Base-by-base conservation (phyloP, 83 land plant genomes). In the Diphasiastrum complanatum region DNA sequence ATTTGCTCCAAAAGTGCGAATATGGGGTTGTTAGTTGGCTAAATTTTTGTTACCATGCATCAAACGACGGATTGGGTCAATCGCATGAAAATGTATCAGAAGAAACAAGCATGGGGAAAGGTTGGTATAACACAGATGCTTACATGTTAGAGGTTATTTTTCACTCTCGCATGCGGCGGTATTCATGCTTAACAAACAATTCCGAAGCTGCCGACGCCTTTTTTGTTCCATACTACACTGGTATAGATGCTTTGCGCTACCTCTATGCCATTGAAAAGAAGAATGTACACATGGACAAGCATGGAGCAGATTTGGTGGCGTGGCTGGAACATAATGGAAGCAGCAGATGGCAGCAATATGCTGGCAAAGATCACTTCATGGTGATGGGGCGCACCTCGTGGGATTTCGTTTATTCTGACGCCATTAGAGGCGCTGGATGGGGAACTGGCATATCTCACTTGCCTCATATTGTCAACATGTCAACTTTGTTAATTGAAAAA, bases 21-120 rank as follows among this genome's bases (percentile, higher is more conserved):
- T 67, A 26, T 0, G 73, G 72, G 64, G 73, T 73, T 4, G 2
- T 66, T 4, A 53, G 54, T 51, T 40, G 54, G 63, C 70, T 55
- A 47, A 69, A 76, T 54, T 74, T 81, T 74, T 81, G 85, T 51
- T 75, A 77, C 18, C 77, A 59, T 50, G 18, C 73, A 31, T 41
- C 69, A 31, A 81, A 84, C 63, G 72, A 75, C n/a, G 88, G 84
- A 29, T 68, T 84, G 5, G 88, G 88, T 2, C 79, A 45, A n/a
- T n/a, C n/a, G n/a, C n/a, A n/a, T n/a, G n/a, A n/a, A n/a, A n/a
- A n/a, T n/a, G n/a, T n/a, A n/a, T n/a, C n/a, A n/a, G n/a, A n/a
- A n/a, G n/a, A n/a, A n/a, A n/a, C n/a, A n/a, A 41, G 51, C 55
- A n/a, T 29, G 4, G 47, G 61, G 10, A 18, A 14, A 16, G 63